Base-by-base conservation (phyloP, 139 green algal species). In the Chlorella sorokiniana region DNA sequence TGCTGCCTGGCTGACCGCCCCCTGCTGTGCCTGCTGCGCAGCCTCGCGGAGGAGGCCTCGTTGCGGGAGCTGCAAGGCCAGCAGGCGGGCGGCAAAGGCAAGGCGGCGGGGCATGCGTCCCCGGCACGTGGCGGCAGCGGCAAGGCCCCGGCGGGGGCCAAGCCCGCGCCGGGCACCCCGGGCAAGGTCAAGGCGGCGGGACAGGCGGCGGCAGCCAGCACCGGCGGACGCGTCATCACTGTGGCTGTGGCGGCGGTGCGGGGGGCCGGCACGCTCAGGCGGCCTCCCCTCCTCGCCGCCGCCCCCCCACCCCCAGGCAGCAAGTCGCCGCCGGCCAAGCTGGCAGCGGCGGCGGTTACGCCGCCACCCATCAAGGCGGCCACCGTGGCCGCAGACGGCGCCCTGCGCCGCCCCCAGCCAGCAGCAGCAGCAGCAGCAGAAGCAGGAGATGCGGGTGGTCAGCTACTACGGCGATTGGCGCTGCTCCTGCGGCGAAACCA, bases 391-490 rank as follows among this genome's bases (percentile, higher is more conserved):
- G 8, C 52, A 23, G 52, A 20, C 52, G 8, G 3, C 22, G 25
- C n/a, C n/a, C n/a, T n/a, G n/a, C n/a, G n/a, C 56, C 56, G n/a
- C 16, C 56, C 10, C 56, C 56, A 65, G 56, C 56, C n/a, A 52
- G 22, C 33, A 33, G 31, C 27, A 42, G 45, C 70, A 69, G 67
- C 42, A 45, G 52, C 40, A 44, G 40, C 64, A 41, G 44, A 52
- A 83, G 42, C 45, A 1, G 27, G 77, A 89, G 69, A 89, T 89
- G 81, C 62, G 86, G 25, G 87, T 90, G 23, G 76, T 88, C 11
- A 79, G 74, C 1, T 89, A 87, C 63, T 87, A 81, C 10, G 86
- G 86, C 40, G 84, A 90, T 64, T 90, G 86, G 86, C 48, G 79
- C n/a, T 90, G 86, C 69, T 76, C 82, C 23, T 90, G 86, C 61